These are phyloP conservation scores for Ganoderma multipileum DNA, from an alignment of 1,284 basidiomycete species.

Conservation along the genomic window DNA sequence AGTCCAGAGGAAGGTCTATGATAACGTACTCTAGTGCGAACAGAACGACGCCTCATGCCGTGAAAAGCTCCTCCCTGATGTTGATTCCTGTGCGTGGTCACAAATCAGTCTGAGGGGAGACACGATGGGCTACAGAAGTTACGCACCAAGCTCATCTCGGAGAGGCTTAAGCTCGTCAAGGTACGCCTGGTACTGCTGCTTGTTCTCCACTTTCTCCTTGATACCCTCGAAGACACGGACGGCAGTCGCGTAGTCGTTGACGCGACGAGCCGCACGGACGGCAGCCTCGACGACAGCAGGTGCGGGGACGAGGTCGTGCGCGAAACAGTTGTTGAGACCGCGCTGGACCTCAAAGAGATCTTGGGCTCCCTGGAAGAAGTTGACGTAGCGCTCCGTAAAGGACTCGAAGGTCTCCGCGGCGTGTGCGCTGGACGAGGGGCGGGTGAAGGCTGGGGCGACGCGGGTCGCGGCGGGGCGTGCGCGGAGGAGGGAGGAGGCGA, in stretches of 20 bases:
- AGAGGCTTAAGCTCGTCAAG: constrained; percentile 86
- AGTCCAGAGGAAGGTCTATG: neutral
- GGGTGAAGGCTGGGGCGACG: constrained; percentile 51
- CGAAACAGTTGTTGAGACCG: constrained; percentile 99
- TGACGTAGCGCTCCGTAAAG: constrained; percentile 93
- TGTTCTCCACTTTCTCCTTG: constrained; percentile 95
- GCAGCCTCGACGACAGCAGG: constrained; percentile 91
- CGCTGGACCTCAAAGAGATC: constrained; percentile 98
- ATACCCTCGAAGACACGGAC: constrained; percentile 94
- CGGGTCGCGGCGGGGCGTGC: constrained; percentile 51
- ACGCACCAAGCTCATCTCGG: constrained; percentile 85
- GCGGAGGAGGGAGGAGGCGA: constrained; percentile 66
- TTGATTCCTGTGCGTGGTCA: constrained; percentile 35
- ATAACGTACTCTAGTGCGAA: constrained; percentile 26
- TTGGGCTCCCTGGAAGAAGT: constrained; percentile 91
- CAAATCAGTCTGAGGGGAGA: neutral
- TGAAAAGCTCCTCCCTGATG: constrained; percentile 41
- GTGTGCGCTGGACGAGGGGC: constrained; percentile 61
- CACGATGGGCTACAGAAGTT: neutral
- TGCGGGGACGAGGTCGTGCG: constrained; percentile 96
- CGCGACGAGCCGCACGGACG: constrained; percentile 87
- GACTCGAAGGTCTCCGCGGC: constrained; percentile 93
- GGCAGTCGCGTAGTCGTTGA: constrained; percentile 97
- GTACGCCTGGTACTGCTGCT: constrained; percentile 91
- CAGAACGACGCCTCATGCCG: constrained; percentile 30